These are phyloP conservation scores for Coniosporium uncinatum DNA, from an alignment of 2,329 filamentous ascomycete species.

Conservation along the genomic window DNA sequence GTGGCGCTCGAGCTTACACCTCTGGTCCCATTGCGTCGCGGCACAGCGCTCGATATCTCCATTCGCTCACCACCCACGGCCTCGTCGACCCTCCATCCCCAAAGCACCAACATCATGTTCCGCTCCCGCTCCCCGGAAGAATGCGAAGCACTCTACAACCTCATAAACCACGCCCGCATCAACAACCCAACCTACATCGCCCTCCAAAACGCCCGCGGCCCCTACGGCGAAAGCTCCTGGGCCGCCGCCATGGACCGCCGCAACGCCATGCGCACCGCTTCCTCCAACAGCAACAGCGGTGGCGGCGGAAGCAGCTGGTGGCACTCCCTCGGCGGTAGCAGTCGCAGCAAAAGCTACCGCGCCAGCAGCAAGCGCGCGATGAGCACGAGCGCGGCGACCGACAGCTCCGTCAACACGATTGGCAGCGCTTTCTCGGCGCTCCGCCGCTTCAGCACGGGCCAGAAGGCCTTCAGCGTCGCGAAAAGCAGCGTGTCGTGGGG, in stretches of 20 bases:
- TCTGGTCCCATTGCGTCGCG: conserved; percentile 82
- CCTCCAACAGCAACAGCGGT: conserved; percentile 24
- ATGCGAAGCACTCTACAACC: conserved; percentile 75
- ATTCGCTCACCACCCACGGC: conserved; percentile 80
- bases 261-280: conserved; percentile 33
- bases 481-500: conserved; percentile 48
- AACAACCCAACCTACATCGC: conserved; percentile 89
- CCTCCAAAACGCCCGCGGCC: conserved; percentile 66
- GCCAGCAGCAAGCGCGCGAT: conserved; percentile 44
- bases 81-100: conserved; percentile 62
- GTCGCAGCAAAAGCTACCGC: conserved; percentile 50
- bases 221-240: conserved; percentile 38
- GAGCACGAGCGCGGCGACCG: conserved; percentile 58
- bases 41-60: conserved; percentile 89
- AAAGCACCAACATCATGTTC: conserved; percentile 81
- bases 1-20: conserved; percentile 84
- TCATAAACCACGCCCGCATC: conserved; percentile 85
- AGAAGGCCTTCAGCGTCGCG: conserved; percentile 39
- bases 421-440: conserved; percentile 76
- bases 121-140: conserved; percentile 72
- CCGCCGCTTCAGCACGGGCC: conserved; percentile 67
- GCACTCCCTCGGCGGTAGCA: conserved; percentile 34
- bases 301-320: conserved; percentile 32
- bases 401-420: conserved; percentile 70
- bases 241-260: conserved; percentile 46